phyloP scores from a whole-genome alignment of 108 stramenopile genomes.

The Nitzschia inconspicua region DNA sequence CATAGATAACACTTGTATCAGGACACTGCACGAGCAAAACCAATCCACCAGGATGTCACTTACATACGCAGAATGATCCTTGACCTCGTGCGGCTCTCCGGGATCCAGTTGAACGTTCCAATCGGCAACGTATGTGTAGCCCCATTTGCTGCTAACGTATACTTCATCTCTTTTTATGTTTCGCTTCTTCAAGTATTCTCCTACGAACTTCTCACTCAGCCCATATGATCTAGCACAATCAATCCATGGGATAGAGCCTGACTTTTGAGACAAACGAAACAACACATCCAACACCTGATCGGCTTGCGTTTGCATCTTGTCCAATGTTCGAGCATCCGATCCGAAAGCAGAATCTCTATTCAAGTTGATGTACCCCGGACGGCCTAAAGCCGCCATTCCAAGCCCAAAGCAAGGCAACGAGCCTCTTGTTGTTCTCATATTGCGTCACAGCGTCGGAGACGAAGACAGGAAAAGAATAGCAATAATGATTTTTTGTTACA shows the following conservation, averaged over 20 bases:
- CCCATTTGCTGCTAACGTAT: constrained; percentile 70
- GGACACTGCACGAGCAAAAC: too few species aligned
- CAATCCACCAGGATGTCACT: too few species aligned
- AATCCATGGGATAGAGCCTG: too few species aligned
- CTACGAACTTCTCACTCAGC: constrained; percentile 65
- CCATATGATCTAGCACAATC: constrained; percentile 85
- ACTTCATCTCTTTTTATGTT: constrained; percentile 45
- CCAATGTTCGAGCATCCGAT: constrained; percentile 21
- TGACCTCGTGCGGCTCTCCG: constrained; percentile 73
- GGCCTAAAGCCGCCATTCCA: constrained; percentile 76
- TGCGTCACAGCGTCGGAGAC: too few species aligned
- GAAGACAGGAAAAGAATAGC: too few species aligned
- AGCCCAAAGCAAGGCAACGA: constrained; percentile 65
- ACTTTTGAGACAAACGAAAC: constrained; percentile 11
- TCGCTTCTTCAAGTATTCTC: constrained; percentile 55
- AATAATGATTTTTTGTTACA: too few species aligned
- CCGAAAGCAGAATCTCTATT: constrained; percentile 25
- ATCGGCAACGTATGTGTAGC: constrained; percentile 78
- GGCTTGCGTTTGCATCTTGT: constrained; percentile 58
- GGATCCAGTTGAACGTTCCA: constrained; percentile 56
- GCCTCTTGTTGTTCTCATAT: too few species aligned
- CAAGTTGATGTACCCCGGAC: constrained; percentile 82
- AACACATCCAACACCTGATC: constrained; percentile 58
- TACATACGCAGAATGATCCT: constrained; percentile 71
- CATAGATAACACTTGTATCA: neutral